A percentile compares a stretch with the other conserved stretches of the same genome.
Evolutionary conservation across 192 early-diverging fungal species (phyloP).

Genomic region (Podila epicladia): DNA sequence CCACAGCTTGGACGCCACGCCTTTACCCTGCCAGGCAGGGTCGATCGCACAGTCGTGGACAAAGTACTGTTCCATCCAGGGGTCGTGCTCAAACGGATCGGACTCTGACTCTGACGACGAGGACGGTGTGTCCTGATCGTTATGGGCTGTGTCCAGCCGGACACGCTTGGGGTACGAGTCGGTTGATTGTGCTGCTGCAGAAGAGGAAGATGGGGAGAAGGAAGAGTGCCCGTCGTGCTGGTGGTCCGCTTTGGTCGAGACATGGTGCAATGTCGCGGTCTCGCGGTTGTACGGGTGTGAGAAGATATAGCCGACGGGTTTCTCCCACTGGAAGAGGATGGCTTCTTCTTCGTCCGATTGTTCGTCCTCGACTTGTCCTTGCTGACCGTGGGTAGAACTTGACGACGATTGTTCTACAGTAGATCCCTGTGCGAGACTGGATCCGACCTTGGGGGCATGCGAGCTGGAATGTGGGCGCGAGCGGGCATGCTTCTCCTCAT

Average conservation of each 20-base stretch:
- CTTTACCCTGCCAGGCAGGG: conserved; percentile 28
- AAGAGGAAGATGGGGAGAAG: background rate
- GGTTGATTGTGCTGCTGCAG: background rate
- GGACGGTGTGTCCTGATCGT: background rate
- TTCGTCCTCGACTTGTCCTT: conserved; percentile 1
- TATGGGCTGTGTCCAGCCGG: background rate
- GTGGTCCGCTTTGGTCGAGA: conserved; percentile 1
- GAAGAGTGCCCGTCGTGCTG: background rate
- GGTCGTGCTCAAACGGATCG: conserved; percentile 29
- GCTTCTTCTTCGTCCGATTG: conserved; percentile 13
- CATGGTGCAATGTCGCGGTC: conserved; percentile 25
- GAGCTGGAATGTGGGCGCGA: background rate
- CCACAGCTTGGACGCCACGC: conserved; percentile 32
- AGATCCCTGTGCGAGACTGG: background rate
- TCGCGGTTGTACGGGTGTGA: conserved; percentile 42
- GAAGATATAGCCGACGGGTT: conserved; percentile 40
- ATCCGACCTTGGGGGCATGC: background rate
- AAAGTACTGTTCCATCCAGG: conserved; percentile 40
- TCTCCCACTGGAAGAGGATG: conserved; percentile 42
- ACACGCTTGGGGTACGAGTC: background rate
- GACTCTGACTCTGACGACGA: background rate
- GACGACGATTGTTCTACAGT: background rate
- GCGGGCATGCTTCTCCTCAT: background rate
- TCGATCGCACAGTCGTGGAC: conserved; percentile 48
- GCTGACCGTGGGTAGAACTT: too few species aligned